Percentiles rank a stretch among this genome's conserved stretches.
These are phyloP conservation scores for Arachis stenosperma DNA, from an alignment of 306 rosid species.

Conservation along the genomic window DNA sequence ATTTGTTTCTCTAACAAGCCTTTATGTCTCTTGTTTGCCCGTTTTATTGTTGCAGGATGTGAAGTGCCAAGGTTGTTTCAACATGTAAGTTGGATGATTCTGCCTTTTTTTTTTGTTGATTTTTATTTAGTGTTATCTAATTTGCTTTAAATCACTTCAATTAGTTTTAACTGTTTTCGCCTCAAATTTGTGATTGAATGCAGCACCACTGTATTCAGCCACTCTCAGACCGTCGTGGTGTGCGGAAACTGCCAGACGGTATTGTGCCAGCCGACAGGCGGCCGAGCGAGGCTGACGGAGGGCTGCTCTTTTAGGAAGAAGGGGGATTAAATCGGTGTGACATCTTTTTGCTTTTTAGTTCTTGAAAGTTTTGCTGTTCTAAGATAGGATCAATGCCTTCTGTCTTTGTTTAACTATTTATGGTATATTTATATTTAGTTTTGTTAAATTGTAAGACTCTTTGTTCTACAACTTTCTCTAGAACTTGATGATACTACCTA, in stretches of 20 bases:
- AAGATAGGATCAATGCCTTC: slow-evolving; percentile 17
- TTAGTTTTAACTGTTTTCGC: background rate
- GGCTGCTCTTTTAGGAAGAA: slow-evolving; percentile 64
- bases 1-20: background rate
- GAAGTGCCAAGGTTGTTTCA: slow-evolving; percentile 63
- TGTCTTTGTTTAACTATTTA: background rate
- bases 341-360: slow-evolving; percentile 2
- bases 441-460: slow-evolving; percentile 32
- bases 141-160: too few species aligned
- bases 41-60: slow-evolving; percentile 47
- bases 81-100: slow-evolving; percentile 47
- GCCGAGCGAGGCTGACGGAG: slow-evolving; percentile 56
- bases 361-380: slow-evolving; percentile 29
- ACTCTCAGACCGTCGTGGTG: slow-evolving; percentile 59
- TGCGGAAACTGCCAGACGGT: slow-evolving; percentile 65
- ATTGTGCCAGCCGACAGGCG: slow-evolving; percentile 60
- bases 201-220: slow-evolving; percentile 65
- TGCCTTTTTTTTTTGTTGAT: background rate
- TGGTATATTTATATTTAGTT: slow-evolving; percentile 16
- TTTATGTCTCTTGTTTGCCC: background rate
- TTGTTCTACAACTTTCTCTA: background rate
- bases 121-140: background rate
- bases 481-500: background rate
- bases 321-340: slow-evolving; percentile 47
- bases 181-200: background rate